Percentiles rank a stretch among this genome's conserved stretches.
Conservation (phyloP, 2,329 filamentous ascomycete species). For the Chaetothyriales sp. region DNA sequence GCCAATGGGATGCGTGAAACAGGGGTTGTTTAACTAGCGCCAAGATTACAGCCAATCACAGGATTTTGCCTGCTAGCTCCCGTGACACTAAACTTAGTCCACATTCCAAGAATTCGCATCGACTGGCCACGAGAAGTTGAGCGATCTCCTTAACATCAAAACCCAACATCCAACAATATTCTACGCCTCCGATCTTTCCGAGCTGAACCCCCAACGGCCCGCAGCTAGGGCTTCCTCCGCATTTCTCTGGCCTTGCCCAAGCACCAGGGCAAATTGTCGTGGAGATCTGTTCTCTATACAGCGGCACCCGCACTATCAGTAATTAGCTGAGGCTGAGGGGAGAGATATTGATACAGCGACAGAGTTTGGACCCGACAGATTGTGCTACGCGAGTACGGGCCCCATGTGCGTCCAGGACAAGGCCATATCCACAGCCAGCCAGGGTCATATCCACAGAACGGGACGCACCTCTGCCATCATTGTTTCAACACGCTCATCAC, state of each 20-base stretch:
- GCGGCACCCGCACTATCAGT: no score
- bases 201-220: constrained; percentile 2
- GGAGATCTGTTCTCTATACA: constrained; percentile 2
- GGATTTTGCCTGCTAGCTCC: constrained; percentile 9
- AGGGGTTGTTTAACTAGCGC: background rate
- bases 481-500: background rate
- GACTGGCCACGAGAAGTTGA: constrained; percentile 13
- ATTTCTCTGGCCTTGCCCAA: constrained; percentile 5
- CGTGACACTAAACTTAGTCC: constrained; percentile 14
- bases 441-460: background rate
- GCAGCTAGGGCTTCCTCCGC: constrained; percentile 1
- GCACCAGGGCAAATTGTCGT: constrained; percentile 9
- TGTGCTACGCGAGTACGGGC: background rate
- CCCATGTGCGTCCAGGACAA: background rate
- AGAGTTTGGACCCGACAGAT: background rate
- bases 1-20: background rate
- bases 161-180: constrained; percentile 2
- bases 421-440: background rate
- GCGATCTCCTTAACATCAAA: constrained; percentile 10
- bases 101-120: constrained; percentile 10
- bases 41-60: background rate
- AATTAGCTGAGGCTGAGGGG: no score
- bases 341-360: background rate
- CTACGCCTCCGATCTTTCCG: constrained; percentile 2
- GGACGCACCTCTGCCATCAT: background rate